phyloP scores from a whole-genome alignment of 768 basidiomycete species.

The Boletus pseudo-olivaceus region DNA sequence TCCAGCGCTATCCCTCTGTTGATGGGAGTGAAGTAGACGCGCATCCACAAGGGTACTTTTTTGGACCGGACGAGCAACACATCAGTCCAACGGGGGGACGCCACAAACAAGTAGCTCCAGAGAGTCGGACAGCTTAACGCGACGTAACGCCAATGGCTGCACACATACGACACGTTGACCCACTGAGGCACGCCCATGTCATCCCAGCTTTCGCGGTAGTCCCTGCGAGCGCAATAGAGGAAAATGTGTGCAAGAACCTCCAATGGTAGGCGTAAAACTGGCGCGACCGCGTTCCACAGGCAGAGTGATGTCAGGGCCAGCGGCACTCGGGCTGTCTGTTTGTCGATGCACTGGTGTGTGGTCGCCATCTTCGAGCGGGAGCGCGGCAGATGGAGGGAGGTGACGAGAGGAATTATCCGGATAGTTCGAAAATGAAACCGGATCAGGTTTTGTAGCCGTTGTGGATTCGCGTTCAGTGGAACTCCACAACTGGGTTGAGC shows the following conservation, averaged over 20 bases:
- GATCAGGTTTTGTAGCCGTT: too few relatives aligned
- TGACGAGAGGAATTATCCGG: not conserved
- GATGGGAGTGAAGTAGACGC: not conserved
- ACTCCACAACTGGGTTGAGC: not conserved
- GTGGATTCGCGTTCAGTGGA: not conserved
- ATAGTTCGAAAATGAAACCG: not conserved
- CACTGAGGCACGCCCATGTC: not conserved
- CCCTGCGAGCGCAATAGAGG: not conserved
- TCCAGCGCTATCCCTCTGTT: not conserved
- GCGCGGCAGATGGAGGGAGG: not conserved
- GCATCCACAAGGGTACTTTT: not conserved
- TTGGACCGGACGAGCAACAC: not conserved
- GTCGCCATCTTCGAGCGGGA: not conserved
- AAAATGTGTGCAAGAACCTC: not conserved
- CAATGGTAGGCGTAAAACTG: not conserved
- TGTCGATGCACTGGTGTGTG: too few relatives aligned
- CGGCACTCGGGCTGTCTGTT: too few relatives aligned
- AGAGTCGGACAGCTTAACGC: not conserved
- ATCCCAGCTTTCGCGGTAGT: too few relatives aligned
- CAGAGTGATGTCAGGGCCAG: not conserved
- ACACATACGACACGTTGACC: not conserved
- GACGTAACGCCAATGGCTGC: not conserved
- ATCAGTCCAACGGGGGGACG: not conserved
- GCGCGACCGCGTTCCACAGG: not conserved
- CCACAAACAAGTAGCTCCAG: constrained; percentile 3